These are phyloP conservation scores for Myxozyma nipponensis DNA, from an alignment of 805 yeast species.

Conservation along the genomic window DNA sequence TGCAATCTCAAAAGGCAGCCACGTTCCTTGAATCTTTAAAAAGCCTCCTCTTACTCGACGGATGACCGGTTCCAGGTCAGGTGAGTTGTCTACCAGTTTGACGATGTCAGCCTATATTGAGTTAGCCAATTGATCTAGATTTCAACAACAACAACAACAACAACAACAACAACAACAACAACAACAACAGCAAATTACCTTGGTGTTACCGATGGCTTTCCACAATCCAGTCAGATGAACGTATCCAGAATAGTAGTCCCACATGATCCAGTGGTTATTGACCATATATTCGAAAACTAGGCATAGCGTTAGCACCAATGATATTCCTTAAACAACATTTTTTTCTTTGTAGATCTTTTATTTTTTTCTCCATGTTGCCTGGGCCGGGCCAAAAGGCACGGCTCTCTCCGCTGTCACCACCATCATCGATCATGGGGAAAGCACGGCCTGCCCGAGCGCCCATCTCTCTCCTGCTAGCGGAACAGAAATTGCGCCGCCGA, in stretches of 20 bases:
- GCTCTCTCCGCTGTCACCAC: no score
- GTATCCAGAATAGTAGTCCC: constrained; percentile 82
- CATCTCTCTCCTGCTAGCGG: no score
- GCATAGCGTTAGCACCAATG: no score
- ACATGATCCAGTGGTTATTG: constrained; percentile 70
- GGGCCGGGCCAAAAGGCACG: no score
- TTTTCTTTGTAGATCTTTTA: no score
- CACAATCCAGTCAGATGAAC: constrained; percentile 86
- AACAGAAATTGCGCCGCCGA: no score
- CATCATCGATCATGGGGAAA: no score
- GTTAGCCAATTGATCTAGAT: not conserved
- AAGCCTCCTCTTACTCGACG: constrained; percentile 86
- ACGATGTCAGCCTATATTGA: constrained; percentile 59
- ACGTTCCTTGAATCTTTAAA: constrained; percentile 89
- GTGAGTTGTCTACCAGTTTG: constrained; percentile 58
- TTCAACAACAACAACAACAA: not conserved
- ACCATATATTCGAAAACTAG: constrained; percentile 70
- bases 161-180: not conserved
- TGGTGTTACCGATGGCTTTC: constrained; percentile 67
- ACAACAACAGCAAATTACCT: constrained; percentile 31
- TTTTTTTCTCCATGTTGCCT: no score
- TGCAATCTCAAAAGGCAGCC: constrained; percentile 76
- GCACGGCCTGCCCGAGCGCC: no score
- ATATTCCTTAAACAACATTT: no score
- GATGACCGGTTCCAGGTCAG: constrained; percentile 58